Base-by-base conservation (phyloP, 1,284 basidiomycete genomes). In the Amylostereum areolatum region DNA sequence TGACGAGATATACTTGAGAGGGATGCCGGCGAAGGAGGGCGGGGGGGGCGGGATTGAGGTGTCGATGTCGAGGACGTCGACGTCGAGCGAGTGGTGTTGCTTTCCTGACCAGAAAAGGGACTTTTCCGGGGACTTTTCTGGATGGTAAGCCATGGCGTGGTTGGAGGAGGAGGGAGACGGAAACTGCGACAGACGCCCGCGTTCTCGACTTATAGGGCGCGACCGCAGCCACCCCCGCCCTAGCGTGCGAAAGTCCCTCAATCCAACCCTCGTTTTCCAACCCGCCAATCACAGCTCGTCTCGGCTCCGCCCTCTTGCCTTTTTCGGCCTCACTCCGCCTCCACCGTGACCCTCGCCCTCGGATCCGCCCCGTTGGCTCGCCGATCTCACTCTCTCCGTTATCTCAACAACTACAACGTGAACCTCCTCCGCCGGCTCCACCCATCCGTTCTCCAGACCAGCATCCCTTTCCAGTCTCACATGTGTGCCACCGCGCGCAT, bases 1-100 rank as follows among this genome's bases (percentile, higher is more conserved):
- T 69, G 62, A 89, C 86, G 87, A 89, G 53, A 90, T 76, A 58
- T 89, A 89, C 72, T 89, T 90, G 59, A 90, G 69, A 18, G 85
- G 84, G 46, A 91, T 62, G 45, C 86, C 88, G 61, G 73, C 83
- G 24, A 89, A 61, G 11, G 77, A 71, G 43, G 86, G 84, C 12
- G 73, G 60, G 30, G 68, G 57, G 11, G 66, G 64, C 7, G 63
- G 57, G 5, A 18, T 18, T 18, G 18, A 18, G 18, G 57, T 47
- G 59, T 74, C 57, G 58, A 56, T 58, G 56, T 64, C 44, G 47
- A 76, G 58, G 44, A 74, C 69, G 48, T 62, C 53, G 60, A 58
- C 53, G 59, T 61, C 64, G 67, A 68, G 57, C 61, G 53, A 55
- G 54, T 61, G 61, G 62, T 63, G 59, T 61, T 66, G 59, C 42